A percentile compares a stretch with the other conserved stretches of the same genome.
Conservation (phyloP, 148 eudicot species). For the Agrostemma githago region DNA sequence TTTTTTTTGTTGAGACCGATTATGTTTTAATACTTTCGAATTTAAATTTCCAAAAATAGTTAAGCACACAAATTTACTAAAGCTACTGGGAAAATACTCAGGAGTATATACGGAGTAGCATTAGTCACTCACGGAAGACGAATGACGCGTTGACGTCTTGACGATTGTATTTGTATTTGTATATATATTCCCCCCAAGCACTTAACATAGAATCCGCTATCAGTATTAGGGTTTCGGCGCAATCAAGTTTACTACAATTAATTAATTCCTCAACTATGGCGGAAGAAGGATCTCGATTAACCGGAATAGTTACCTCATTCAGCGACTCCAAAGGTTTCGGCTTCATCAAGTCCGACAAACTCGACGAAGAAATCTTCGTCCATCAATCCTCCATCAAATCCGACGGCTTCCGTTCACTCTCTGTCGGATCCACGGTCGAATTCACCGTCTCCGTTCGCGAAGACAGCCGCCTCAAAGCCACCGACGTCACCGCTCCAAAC, state of each 20-base stretch:
- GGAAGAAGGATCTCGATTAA: slow-evolving; percentile 22
- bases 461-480: slow-evolving; percentile 40
- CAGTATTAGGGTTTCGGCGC: neutral
- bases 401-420: slow-evolving; percentile 53
- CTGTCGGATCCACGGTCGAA: slow-evolving; percentile 51
- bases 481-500: slow-evolving; percentile 51
- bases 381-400: slow-evolving; percentile 61
- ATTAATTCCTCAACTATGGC: slow-evolving; percentile 30
- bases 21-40: too few relatives aligned
- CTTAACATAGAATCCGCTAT: neutral
- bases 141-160: neutral
- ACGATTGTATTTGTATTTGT: neutral
- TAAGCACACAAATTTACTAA: neutral
- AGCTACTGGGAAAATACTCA: neutral
- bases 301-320: slow-evolving; percentile 50
- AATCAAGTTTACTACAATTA: neutral
- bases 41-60: too few relatives aligned
- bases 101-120: too few relatives aligned
- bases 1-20: too few relatives aligned
- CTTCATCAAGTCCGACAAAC: slow-evolving; percentile 63
- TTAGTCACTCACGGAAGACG: too few relatives aligned
- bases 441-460: slow-evolving; percentile 36
- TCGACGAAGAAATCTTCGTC: slow-evolving; percentile 68
- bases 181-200: neutral
- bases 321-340: slow-evolving; percentile 63